phyloP scores from a whole-genome alignment of 352 stramenopile species.

The Phytophthora quininea region DNA sequence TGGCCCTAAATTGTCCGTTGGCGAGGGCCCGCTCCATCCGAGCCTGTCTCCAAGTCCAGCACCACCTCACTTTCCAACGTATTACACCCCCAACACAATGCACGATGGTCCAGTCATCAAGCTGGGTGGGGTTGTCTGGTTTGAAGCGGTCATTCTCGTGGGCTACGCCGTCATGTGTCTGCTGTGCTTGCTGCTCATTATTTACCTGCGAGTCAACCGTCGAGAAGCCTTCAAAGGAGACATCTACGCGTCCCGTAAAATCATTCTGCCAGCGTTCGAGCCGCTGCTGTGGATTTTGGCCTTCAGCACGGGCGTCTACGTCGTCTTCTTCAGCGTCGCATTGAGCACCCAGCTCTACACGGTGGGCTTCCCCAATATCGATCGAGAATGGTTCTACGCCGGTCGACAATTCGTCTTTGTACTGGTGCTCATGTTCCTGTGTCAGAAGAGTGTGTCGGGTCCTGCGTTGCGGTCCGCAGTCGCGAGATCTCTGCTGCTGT shows the following conservation, averaged over 20 bases:
- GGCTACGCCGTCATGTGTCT: conserved; percentile 43
- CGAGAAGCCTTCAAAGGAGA: conserved; percentile 42
- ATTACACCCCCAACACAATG: conserved; percentile 3
- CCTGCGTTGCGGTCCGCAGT: conserved; percentile 39
- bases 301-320: conserved; percentile 27
- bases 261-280: conserved; percentile 59
- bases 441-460: conserved; percentile 59
- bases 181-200: conserved; percentile 35
- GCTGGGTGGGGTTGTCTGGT: conserved; percentile 12
- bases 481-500: conserved; percentile 38
- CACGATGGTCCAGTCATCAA: conserved; percentile 2
- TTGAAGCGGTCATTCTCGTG: conserved; percentile 33
- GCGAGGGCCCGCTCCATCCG: background rate
- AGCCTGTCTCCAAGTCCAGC: conserved; percentile 1
- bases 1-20: conserved; percentile 19
- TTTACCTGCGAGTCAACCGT: conserved; percentile 40
- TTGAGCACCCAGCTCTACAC: conserved; percentile 33
- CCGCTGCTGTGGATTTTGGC: conserved; percentile 49
- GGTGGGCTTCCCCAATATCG: conserved; percentile 22
- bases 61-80: conserved; percentile 12
- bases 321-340: conserved; percentile 45
- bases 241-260: conserved; percentile 32
- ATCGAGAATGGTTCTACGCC: conserved; percentile 40
- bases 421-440: conserved; percentile 47
- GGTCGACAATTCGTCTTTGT: conserved; percentile 56